Evolutionary conservation across 495 filamentous ascomycete genomes (phyloP).

Genomic region (Hyaloscypha variabilis): DNA sequence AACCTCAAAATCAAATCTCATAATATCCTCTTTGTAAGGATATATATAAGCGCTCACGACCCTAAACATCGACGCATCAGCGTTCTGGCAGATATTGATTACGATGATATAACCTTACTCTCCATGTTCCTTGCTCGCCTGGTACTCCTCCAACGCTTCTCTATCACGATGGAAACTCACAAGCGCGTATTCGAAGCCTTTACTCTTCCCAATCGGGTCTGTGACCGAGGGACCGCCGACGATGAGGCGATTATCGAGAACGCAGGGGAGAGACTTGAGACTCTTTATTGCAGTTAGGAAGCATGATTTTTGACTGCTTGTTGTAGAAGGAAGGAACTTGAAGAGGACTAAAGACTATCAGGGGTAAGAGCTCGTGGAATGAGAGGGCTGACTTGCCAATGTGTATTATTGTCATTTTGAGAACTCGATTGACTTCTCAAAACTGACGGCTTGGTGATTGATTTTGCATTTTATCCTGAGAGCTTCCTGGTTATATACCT

Average conservation of each 20-base stretch:
- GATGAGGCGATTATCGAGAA: conserved; percentile 43
- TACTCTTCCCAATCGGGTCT: conserved; percentile 46
- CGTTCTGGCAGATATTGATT: too few relatives aligned
- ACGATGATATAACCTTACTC: too few relatives aligned
- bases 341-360: conserved; percentile 41
- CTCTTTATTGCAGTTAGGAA: conserved; percentile 47
- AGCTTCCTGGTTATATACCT: not conserved
- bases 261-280: conserved; percentile 43
- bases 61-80: too few relatives aligned
- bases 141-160: conserved; percentile 45
- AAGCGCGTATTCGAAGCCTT: conserved; percentile 49
- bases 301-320: conserved; percentile 36
- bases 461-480: not conserved
- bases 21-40: conserved; percentile 50
- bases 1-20: conserved; percentile 54
- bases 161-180: conserved; percentile 48
- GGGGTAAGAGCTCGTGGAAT: not conserved
- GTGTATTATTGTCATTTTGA: conserved; percentile 16
- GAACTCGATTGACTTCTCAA: not conserved
- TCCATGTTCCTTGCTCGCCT: conserved; percentile 50
- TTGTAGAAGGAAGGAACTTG: conserved; percentile 44
- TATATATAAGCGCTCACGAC: conserved; percentile 47
- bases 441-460: not conserved
- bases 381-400: not conserved
- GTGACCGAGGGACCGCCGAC: conserved; percentile 51